Conservation (phyloP, 1,284 basidiomycete species). For the Inonotus hispidus region DNA sequence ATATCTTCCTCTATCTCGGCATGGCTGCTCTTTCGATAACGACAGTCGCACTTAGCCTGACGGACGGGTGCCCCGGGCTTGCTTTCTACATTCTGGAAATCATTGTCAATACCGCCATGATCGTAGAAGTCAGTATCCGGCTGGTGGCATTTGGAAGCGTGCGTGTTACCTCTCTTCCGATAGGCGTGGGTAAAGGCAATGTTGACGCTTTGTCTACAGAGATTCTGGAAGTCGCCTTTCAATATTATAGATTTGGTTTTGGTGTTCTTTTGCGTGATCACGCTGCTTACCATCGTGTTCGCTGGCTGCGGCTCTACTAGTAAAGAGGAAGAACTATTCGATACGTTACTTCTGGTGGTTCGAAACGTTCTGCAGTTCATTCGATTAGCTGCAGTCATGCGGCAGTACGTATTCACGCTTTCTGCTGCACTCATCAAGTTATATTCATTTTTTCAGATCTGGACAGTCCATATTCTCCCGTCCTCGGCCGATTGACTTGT, state of each 20-base stretch:
- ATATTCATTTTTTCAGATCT: constrained; percentile 48
- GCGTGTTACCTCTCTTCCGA: constrained; percentile 27
- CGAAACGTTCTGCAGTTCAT: constrained; percentile 90
- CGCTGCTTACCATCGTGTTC: constrained; percentile 80
- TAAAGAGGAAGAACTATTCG: constrained; percentile 87
- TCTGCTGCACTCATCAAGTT: neutral
- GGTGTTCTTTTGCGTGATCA: constrained; percentile 82
- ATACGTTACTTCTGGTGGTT: constrained; percentile 84
- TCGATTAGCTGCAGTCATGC: constrained; percentile 82
- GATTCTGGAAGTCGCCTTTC: constrained; percentile 93
- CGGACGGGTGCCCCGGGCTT: constrained; percentile 70
- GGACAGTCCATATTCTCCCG: constrained; percentile 91
- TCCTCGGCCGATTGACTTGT: constrained; percentile 88
- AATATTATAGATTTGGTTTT: constrained; percentile 85
- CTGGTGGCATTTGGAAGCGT: constrained; percentile 89
- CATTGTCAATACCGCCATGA: constrained; percentile 89
- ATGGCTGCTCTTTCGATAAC: constrained; percentile 90
- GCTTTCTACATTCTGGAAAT: constrained; percentile 89
- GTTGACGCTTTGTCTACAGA: constrained; percentile 40
- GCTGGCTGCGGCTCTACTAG: constrained; percentile 71
- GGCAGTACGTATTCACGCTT: constrained; percentile 58
- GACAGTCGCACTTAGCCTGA: constrained; percentile 84
- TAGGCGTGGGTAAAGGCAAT: neutral
- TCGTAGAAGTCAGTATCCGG: constrained; percentile 82
- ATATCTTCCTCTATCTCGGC: constrained; percentile 80